These are phyloP conservation scores for Hyphodiscus sp. DNA, from an alignment of 2,329 filamentous ascomycete species.

Conservation along the genomic window DNA sequence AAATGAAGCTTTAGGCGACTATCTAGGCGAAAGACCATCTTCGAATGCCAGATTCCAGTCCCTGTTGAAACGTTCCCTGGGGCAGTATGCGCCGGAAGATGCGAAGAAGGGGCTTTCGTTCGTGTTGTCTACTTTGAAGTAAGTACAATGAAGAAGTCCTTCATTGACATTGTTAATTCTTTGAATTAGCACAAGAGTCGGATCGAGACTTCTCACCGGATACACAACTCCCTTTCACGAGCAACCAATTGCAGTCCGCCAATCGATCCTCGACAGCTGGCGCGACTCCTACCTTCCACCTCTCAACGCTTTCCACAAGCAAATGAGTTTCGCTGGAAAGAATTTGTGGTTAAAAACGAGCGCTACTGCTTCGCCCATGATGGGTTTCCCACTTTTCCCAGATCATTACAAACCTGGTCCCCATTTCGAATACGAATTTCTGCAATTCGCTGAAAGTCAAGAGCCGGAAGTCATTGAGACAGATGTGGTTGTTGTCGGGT, in stretches of 20 bases:
- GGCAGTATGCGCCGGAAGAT: slow-evolving; percentile 23
- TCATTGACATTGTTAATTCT: slow-evolving; percentile 8
- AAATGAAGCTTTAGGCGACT: slow-evolving; percentile 41
- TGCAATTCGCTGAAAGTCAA: slow-evolving; percentile 21
- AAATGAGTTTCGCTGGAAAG: slow-evolving; percentile 48
- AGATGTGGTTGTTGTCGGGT: slow-evolving; percentile 81
- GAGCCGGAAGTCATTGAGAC: slow-evolving; percentile 58
- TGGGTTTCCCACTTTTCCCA: slow-evolving; percentile 52
- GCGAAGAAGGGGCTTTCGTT: slow-evolving; percentile 22
- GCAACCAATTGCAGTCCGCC: slow-evolving; percentile 53
- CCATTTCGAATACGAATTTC: slow-evolving; percentile 29
- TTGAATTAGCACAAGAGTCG: slow-evolving; percentile 49
- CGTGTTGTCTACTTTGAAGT: slow-evolving; percentile 26
- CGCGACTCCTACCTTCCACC: slow-evolving; percentile 46
- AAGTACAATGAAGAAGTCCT: slow-evolving; percentile 6
- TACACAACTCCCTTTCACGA: slow-evolving; percentile 54
- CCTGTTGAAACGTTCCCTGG: slow-evolving; percentile 39
- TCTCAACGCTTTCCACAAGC: slow-evolving; percentile 49
- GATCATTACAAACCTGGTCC: slow-evolving; percentile 32
- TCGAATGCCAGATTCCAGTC: slow-evolving; percentile 47
- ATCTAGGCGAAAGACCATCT: slow-evolving; percentile 46
- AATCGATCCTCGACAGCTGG: slow-evolving; percentile 59
- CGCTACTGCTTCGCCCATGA: slow-evolving; percentile 46
- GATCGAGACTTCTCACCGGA: slow-evolving; percentile 62
- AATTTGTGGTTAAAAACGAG: slow-evolving; percentile 40